A percentile compares a stretch with the other conserved stretches of the same genome.
phyloP scores from a whole-genome alignment of 2,329 filamentous ascomycete species.

The Clarireedia monteithiana region DNA sequence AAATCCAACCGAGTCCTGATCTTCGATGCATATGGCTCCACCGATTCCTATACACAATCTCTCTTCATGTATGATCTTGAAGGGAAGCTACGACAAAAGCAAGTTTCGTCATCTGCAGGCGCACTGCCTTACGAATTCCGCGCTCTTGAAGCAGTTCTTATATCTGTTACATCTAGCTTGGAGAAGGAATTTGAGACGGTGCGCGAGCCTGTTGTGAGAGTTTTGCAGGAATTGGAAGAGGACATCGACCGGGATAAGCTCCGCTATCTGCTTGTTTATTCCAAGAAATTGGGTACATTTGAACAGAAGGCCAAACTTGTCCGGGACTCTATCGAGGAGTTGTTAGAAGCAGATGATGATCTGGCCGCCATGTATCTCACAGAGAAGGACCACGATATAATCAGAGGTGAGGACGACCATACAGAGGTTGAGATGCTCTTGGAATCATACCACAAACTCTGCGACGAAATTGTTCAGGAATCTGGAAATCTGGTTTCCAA shows the following conservation, averaged over 20 bases:
- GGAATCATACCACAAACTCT: slow-evolving; percentile 95
- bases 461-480: slow-evolving; percentile 95
- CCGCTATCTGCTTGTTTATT: slow-evolving; percentile 82
- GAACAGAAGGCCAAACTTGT: slow-evolving; percentile 95
- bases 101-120: slow-evolving; percentile 45
- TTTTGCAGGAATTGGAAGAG: slow-evolving; percentile 85
- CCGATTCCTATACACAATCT: slow-evolving; percentile 89
- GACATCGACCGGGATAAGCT: slow-evolving; percentile 95
- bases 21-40: slow-evolving; percentile 93
- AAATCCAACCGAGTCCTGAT: slow-evolving; percentile 91
- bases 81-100: slow-evolving; percentile 80
- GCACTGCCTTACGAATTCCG: slow-evolving; percentile 91
- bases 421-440: slow-evolving; percentile 95
- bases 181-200: slow-evolving; percentile 94
- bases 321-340: slow-evolving; percentile 86
- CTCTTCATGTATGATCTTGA: slow-evolving; percentile 97
- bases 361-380: slow-evolving; percentile 91
- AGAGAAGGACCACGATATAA: slow-evolving; percentile 70
- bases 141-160: slow-evolving; percentile 87
- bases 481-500: slow-evolving; percentile 87
- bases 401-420: slow-evolving; percentile 75
- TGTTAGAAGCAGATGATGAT: slow-evolving; percentile 94
- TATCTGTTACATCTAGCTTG: slow-evolving; percentile 84
- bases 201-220: slow-evolving; percentile 81
- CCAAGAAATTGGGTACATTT: slow-evolving; percentile 92